A percentile compares a stretch with the other conserved stretches of the same genome.
Conservation (phyloP, 1,139 yeast species). For the Saccharomyces hybrid region DNA sequence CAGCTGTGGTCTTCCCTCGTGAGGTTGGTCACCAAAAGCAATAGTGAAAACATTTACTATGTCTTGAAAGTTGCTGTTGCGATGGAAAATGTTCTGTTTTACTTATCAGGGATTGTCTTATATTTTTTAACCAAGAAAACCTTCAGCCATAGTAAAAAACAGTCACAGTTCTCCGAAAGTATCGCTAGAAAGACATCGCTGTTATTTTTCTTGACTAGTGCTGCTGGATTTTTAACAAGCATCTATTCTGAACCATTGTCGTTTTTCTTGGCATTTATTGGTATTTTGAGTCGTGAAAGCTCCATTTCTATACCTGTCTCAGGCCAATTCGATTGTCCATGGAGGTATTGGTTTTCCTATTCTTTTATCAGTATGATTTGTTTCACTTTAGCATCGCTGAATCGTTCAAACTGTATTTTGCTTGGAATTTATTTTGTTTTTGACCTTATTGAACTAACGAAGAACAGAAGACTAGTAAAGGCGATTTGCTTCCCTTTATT, state of each 20-base stretch:
- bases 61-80: conserved; percentile 40
- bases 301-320: conserved; percentile 19
- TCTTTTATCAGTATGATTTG: conserved; percentile 50
- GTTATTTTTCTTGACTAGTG: conserved; percentile 59
- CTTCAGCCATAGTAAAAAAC: conserved; percentile 28
- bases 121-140: conserved; percentile 41
- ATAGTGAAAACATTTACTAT: conserved; percentile 35
- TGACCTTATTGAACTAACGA: conserved; percentile 40
- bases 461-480: conserved; percentile 10
- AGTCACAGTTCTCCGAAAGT: conserved; percentile 4
- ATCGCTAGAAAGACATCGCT: conserved; percentile 34
- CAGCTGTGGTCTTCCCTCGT: conserved; percentile 65
- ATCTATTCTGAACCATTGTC: conserved; percentile 76
- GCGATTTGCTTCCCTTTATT: conserved; percentile 34
- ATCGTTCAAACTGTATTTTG: conserved; percentile 70
- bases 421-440: conserved; percentile 60
- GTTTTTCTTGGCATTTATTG: conserved; percentile 56
- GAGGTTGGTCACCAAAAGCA: conserved; percentile 13
- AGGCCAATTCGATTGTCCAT: conserved; percentile 9
- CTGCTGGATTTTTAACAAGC: conserved; percentile 69
- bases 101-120: conserved; percentile 42
- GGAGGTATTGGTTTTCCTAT: conserved; percentile 14
- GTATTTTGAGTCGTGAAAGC: conserved; percentile 45
- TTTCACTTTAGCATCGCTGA: conserved; percentile 50
- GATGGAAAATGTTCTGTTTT: conserved; percentile 49